Evolutionary conservation across 169 alveolate species (phyloP).

Genomic region (Theileria sp.): DNA sequence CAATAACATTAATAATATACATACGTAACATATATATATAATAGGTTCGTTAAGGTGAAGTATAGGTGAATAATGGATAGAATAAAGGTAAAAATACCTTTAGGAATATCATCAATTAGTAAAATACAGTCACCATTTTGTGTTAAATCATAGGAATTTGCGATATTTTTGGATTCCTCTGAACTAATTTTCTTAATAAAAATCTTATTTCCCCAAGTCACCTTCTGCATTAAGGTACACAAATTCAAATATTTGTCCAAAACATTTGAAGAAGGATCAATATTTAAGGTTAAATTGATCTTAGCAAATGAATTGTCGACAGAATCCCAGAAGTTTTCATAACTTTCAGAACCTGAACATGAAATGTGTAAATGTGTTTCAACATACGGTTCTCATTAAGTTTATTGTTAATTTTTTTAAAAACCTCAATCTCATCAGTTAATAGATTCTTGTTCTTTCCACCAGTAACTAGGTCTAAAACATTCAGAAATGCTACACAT

Average conservation of each 20-base stretch:
- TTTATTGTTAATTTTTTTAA: not conserved
- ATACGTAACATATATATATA: not conserved
- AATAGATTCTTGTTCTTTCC: conserved; percentile 34
- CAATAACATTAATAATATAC: not conserved
- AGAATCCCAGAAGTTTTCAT: conserved; percentile 56
- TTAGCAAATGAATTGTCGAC: conserved; percentile 46
- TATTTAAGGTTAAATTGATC: conserved; percentile 45
- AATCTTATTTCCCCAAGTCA: conserved; percentile 58
- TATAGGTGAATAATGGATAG: not conserved
- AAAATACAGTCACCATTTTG: conserved; percentile 51
- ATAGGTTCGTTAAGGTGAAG: not conserved
- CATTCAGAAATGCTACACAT: conserved; percentile 27
- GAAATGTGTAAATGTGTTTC: not conserved
- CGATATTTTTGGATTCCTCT: conserved; percentile 27
- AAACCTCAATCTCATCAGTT: conserved; percentile 31
- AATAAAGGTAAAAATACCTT: conserved; percentile 10
- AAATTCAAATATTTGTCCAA: conserved; percentile 22
- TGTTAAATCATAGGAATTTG: conserved; percentile 31
- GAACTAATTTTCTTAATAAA: conserved; percentile 20
- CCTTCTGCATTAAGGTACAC: conserved; percentile 54
- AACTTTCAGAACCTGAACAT: conserved; percentile 3
- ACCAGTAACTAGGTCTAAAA: conserved; percentile 4
- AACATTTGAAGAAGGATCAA: conserved; percentile 47
- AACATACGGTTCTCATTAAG: not conserved
- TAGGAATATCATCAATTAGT: conserved; percentile 37